phyloP scores from a whole-genome alignment of 2,329 filamentous ascomycete genomes.

The Fusarium pininemorale region DNA sequence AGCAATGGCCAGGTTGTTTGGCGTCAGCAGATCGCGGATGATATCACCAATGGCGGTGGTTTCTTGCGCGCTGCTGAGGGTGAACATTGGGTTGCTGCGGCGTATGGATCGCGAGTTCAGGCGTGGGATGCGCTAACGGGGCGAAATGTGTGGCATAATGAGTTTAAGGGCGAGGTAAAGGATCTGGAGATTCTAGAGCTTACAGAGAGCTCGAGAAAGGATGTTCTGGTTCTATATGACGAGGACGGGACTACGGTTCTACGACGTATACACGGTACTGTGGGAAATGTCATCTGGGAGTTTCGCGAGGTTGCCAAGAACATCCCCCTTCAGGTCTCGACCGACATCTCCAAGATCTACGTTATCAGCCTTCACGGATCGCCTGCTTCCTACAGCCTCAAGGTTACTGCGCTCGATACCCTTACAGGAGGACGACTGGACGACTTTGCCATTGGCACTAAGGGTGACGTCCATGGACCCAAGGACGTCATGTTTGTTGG shows the following conservation, averaged over 20 bases:
- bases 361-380: conserved; percentile 78
- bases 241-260: conserved; percentile 67
- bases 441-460: conserved; percentile 76
- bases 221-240: conserved; percentile 75
- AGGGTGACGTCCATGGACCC: conserved; percentile 73
- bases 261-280: conserved; percentile 75
- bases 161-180: conserved; percentile 66
- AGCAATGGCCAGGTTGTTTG: conserved; percentile 85
- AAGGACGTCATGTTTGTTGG: conserved; percentile 79
- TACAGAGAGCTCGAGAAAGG: conserved; percentile 70
- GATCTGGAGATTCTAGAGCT: conserved; percentile 83
- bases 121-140: conserved; percentile 88
- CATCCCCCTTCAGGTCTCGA: conserved; percentile 77
- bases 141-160: conserved; percentile 77
- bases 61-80: conserved; percentile 78
- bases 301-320: conserved; percentile 75
- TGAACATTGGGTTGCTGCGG: conserved; percentile 80
- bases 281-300: conserved; percentile 83
- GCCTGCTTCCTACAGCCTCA: conserved; percentile 77
- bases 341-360: conserved; percentile 76
- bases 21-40: conserved; percentile 77
- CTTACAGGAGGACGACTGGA: conserved; percentile 76
- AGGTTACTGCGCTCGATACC: conserved; percentile 77
- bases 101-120: conserved; percentile 73
- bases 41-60: conserved; percentile 57